A percentile compares a stretch with the other conserved stretches of the same genome.
Evolutionary conservation across 2,329 filamentous ascomycete genomes (phyloP).

Genomic region (Beauveria sp.): DNA sequence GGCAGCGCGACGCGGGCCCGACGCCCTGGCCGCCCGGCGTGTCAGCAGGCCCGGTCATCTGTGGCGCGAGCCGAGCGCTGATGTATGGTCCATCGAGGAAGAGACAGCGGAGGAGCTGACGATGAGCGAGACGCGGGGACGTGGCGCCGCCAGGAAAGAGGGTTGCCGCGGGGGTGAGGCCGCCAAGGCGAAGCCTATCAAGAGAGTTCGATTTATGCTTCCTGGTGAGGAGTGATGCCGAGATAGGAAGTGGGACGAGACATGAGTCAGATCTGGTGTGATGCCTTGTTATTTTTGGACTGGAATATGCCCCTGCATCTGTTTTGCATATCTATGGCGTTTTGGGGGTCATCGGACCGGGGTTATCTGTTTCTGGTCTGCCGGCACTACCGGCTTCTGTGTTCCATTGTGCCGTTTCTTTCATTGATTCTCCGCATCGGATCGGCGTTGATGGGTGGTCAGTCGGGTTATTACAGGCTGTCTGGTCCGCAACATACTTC

Average conservation of each 20-base stretch:
- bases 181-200: constrained; percentile 39
- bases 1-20: constrained; percentile 7
- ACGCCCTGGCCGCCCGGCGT: constrained; percentile 11
- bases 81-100: constrained; percentile 54
- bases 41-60: constrained; percentile 32
- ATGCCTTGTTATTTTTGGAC: not conserved
- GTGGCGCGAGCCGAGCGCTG: constrained; percentile 51
- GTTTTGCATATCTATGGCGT: constrained; percentile 2
- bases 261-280: not conserved
- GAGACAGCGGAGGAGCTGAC: constrained; percentile 47
- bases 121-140: constrained; percentile 35
- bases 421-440: not conserved
- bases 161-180: constrained; percentile 13
- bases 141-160: constrained; percentile 23
- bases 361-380: not conserved
- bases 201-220: constrained; percentile 49
- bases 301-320: not conserved
- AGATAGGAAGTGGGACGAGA: not conserved
- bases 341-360: not conserved
- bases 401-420: not conserved
- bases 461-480: not conserved
- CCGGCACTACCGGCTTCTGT: not conserved
- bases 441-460: not conserved
- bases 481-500: not conserved
- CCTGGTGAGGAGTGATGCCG: constrained; percentile 30